Evolutionary conservation across 1,284 basidiomycete species (phyloP).

Genomic region (Cryptococcus amylolentus): DNA sequence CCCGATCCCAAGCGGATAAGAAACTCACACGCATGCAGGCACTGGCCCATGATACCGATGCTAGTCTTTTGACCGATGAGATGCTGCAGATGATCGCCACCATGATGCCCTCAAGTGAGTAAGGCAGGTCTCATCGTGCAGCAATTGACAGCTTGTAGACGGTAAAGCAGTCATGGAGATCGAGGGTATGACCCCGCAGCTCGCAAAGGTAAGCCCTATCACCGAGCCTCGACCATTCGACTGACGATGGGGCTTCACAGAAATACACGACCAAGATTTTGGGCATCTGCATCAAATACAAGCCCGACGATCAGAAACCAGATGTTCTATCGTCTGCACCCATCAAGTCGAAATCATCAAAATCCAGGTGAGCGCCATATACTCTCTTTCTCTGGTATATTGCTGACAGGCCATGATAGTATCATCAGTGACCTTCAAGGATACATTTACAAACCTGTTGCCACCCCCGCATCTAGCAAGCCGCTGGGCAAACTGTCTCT

Average conservation of each 20-base stretch:
- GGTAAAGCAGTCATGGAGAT: conserved; percentile 16
- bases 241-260: not conserved
- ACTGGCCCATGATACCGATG: conserved; percentile 11
- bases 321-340: too few species aligned
- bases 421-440: not conserved
- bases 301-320: conserved; percentile 1
- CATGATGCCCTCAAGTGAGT: conserved; percentile 41
- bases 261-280: conserved; percentile 12
- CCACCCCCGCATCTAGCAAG: not conserved
- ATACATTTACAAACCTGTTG: not conserved
- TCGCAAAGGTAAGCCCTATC: not conserved
- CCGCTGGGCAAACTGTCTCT: not conserved
- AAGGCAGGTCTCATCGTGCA: not conserved
- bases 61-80: conserved; percentile 26
- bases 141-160: conserved; percentile 14
- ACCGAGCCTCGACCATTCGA: too few species aligned
- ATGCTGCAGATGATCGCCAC: conserved; percentile 39
- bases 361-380: not conserved
- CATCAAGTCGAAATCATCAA: too few species aligned
- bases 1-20: not conserved
- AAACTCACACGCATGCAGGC: not conserved
- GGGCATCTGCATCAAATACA: conserved; percentile 12
- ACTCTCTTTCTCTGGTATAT: conserved; percentile 4
- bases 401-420: not conserved
- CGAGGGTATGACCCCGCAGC: conserved; percentile 27